Evolutionary conservation across 2,329 filamentous ascomycete genomes (phyloP), one percentile per base, ranked within the genome.

Genomic region (Emergomyces pasteurianus): DNA sequence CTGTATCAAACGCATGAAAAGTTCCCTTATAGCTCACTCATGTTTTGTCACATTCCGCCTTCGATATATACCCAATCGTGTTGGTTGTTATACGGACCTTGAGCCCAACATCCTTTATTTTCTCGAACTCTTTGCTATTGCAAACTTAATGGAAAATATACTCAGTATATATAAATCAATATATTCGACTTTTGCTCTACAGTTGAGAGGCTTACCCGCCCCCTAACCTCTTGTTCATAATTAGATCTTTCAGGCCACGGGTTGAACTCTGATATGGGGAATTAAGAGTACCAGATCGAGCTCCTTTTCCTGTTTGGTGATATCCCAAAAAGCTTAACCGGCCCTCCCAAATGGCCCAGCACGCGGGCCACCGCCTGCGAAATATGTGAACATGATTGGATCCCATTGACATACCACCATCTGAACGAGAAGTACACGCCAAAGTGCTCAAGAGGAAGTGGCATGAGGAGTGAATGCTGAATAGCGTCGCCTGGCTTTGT

Each of bases 401-500:
- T 94, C 28, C 83, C 84, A 9, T 74, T 94, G 63, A 89, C 87
- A 0, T 95, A 94, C 71, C 90, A 95, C 70, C 90, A 95, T 75
- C 77, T 95, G 50, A 91, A n/a, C 82, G 84, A 47, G 81, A 83
- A 50, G 85, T 90, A 62, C 90, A 95, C 73, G 85, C 82, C 8
- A 90, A 90, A 70, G 89, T 83, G 3, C 71, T 90, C 46, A 90
- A 88, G 77, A 79, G 89, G 49, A 87, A 87, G 0, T 95, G 90
- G 90, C 88, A 92, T 76, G 81, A 81, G 3, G 83, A 85, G 64
- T 88, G 89, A 72, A 83, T 85, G 74, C 72, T 95, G 72, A 84
- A 89, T 68, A 90, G 85, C 70, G 90, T 94, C 23, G 90, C 90
- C 14, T 95, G 90, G 90, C 74, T 95, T 65, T 95, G 90, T 73